Conservation (phyloP, 495 filamentous ascomycete genomes). For the Aspergillus indologenus region DNA sequence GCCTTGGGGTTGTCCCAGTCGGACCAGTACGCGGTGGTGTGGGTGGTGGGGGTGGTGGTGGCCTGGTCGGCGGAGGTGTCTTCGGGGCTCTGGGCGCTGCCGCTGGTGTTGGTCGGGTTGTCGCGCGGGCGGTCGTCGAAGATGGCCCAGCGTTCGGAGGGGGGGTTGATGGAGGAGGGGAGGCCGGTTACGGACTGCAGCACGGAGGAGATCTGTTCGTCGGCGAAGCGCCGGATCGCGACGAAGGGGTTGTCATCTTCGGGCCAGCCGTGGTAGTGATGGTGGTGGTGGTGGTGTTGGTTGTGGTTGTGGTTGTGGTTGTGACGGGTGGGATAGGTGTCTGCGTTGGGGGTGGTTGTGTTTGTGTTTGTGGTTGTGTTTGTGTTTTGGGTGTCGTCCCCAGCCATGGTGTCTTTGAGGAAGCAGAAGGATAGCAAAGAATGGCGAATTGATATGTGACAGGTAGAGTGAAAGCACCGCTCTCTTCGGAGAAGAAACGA, state of each 20-base stretch:
- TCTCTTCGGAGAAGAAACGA: neutral
- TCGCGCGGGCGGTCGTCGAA: conserved; percentile 29
- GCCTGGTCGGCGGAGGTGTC: neutral
- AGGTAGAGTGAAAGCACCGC: neutral
- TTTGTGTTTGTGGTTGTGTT: conserved; percentile 8
- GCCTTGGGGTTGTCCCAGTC: conserved; percentile 17
- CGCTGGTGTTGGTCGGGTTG: conserved; percentile 12
- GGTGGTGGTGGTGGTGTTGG: neutral
- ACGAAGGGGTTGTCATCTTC: conserved; percentile 55
- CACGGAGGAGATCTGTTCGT: conserved; percentile 55
- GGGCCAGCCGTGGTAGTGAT: conserved; percentile 18
- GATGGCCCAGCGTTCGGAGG: conserved; percentile 35
- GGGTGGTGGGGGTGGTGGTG: no score
- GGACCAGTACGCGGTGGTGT: no score
- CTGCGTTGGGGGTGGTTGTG: conserved; percentile 18
- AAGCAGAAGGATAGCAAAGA: neutral
- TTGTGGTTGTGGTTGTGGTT: conserved; percentile 7
- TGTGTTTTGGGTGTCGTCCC: conserved; percentile 25
- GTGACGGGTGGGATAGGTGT: conserved; percentile 9
- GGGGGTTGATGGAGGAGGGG: conserved; percentile 33
- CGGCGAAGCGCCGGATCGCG: conserved; percentile 57
- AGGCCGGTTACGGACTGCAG: conserved; percentile 51
- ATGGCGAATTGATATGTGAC: neutral
- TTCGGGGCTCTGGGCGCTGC: conserved; percentile 6
- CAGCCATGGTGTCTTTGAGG: conserved; percentile 25